Evolutionary conservation across 352 stramenopile genomes (phyloP), one percentile per base, ranked within the genome.

Genomic region (Thraustochytrium sp.): DNA sequence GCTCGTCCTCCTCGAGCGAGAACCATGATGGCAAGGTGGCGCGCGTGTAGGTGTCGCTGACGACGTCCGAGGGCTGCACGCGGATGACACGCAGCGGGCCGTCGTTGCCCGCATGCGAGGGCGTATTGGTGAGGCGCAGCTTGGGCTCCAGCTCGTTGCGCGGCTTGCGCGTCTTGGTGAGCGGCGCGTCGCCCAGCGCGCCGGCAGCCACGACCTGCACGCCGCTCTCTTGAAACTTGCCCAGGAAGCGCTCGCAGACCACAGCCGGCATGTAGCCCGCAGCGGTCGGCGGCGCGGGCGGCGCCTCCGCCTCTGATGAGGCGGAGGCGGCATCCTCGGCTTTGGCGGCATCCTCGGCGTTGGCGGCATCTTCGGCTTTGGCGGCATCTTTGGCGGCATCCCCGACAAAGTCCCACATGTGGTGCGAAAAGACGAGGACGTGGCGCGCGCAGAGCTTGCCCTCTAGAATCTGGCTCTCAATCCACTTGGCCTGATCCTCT

Each of bases 401-500:
- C 5, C 54, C 54, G 18, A 16, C 26, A 38, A 72, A 63, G 1
- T 29, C 9, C 68, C 68, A 80, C 31, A 63, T 51, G 53, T 80
- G 68, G 42, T 80, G 68, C 9, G 68, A 80, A 21, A 80, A 18
- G 51, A 80, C 51, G 31, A 80, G 21, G 11, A 80, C 68, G 38
- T 80, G 68, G 18, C 51, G 48, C 13, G 68, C 68, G 51, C 68
- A 80, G 13, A 80, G 29, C 49, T 80, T 80, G 46, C 68, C 68
- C 31, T 80, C 34, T 21, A 64, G 48, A 5, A 80, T 51, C 37
- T 65, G 21, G 13, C 26, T 9, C 42, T 80, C 68, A 11, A 80
- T 16, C 68, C 68, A 80, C 21, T 76, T 44, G 46, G 68, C 68
- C 37, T 80, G 68, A 9, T 73, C 16, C n/a, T 49, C 65, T 46